Evolutionary conservation across 192 early-diverging fungal species (phyloP).

Genomic region (Mortierella claussenii): DNA sequence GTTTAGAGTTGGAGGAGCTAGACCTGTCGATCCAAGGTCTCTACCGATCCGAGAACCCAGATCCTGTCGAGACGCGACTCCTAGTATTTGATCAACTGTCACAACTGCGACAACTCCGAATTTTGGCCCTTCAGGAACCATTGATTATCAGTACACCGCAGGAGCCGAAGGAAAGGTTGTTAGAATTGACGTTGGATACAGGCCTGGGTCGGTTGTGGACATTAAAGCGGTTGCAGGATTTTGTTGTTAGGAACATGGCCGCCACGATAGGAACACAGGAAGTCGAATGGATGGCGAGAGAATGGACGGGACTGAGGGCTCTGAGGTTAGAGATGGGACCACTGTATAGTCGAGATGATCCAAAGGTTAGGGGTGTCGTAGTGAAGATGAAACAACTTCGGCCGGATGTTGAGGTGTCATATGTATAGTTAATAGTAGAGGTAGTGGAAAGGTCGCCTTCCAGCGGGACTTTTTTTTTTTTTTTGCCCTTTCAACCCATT

Average conservation of each 20-base stretch:
- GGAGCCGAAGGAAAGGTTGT: not conserved
- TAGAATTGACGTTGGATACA: not conserved
- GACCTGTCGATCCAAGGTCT: not conserved
- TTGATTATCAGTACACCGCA: not conserved
- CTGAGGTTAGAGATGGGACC: too few relatives aligned
- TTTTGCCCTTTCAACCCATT: too few relatives aligned
- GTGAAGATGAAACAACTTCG: too few relatives aligned
- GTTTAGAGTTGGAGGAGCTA: not conserved
- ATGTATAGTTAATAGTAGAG: too few relatives aligned
- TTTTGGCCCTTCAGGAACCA: not conserved
- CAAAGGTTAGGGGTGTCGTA: too few relatives aligned
- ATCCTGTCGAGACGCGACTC: not conserved
- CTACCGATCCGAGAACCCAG: not conserved
- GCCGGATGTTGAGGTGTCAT: too few relatives aligned
- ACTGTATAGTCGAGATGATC: too few relatives aligned
- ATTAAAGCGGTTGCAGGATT: not conserved
- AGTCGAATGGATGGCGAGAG: slow-evolving; percentile 1
- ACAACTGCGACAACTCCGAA: not conserved
- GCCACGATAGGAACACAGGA: not conserved
- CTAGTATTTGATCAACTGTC: not conserved
- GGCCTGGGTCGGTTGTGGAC: not conserved
- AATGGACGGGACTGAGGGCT: not conserved
- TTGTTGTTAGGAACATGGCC: not conserved
- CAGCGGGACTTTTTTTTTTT: too few relatives aligned
- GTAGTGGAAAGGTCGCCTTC: too few relatives aligned